Evolutionary conservation across 768 basidiomycete species (phyloP).

Genomic region (Mycena leptocephala): DNA sequence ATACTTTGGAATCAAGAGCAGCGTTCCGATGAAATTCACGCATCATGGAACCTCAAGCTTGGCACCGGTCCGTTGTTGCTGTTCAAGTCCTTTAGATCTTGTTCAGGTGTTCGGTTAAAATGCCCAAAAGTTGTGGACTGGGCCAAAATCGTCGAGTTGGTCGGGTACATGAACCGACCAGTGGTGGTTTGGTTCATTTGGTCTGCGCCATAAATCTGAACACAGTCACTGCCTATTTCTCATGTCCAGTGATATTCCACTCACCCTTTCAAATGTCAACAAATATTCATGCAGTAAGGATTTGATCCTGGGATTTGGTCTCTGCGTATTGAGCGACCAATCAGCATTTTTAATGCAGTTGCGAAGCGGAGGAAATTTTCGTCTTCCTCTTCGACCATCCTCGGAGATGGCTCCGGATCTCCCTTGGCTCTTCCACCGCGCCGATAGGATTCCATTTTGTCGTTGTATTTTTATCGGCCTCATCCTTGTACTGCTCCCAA

Average conservation of each 20-base stretch:
- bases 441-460: no score
- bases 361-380: constrained; percentile 35
- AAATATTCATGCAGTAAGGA: constrained; percentile 1
- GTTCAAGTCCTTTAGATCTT: constrained; percentile 45
- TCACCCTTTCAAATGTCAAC: neutral
- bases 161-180: constrained; percentile 41
- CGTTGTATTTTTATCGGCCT: no score
- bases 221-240: neutral
- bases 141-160: constrained; percentile 42
- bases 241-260: neutral
- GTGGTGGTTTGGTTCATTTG: constrained; percentile 48
- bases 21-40: constrained; percentile 38
- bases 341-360: constrained; percentile 31
- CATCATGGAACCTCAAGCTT: constrained; percentile 47
- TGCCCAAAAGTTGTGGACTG: constrained; percentile 49
- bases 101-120: constrained; percentile 48
- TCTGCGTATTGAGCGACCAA: neutral
- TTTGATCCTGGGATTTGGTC: neutral
- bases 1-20: constrained; percentile 30
- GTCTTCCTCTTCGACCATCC: constrained; percentile 23
- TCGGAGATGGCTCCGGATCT: neutral
- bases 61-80: constrained; percentile 45
- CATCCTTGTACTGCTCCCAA: constrained; percentile 11
- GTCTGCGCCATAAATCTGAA: constrained; percentile 42
- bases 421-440: neutral